Percentiles rank a stretch among this genome's conserved stretches.
These are phyloP conservation scores for Copromyces sp. DNA, from an alignment of 495 filamentous ascomycete species.

Conservation along the genomic window DNA sequence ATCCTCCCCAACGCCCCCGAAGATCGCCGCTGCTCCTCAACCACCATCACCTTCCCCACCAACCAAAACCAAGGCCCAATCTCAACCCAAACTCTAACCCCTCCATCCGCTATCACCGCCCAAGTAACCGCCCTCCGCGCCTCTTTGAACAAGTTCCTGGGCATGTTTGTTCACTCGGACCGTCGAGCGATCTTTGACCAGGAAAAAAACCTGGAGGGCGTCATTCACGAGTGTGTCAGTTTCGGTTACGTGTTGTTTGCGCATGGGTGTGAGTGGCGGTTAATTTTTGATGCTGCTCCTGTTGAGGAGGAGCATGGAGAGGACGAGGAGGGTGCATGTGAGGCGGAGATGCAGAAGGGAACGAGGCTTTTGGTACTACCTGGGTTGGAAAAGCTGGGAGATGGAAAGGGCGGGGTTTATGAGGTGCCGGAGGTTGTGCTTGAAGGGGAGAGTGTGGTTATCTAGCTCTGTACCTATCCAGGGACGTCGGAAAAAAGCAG, in stretches of 20 bases:
- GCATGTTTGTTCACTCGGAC: conserved; percentile 17
- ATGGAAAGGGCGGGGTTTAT: background rate
- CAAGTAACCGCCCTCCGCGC: conserved; percentile 18
- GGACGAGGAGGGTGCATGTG: background rate
- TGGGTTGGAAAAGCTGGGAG: background rate
- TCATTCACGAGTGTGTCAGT: conserved; percentile 22
- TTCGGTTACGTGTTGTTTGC: conserved; percentile 28
- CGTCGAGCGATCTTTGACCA: conserved; percentile 21
- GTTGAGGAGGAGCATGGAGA: background rate
- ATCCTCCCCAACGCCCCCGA: background rate
- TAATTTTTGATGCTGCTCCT: background rate
- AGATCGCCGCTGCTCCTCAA: background rate
- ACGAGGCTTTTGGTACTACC: background rate
- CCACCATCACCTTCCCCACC: background rate
- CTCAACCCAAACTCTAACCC: conserved; percentile 16
- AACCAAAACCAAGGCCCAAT: conserved; percentile 3
- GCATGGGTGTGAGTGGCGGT: conserved; percentile 21
- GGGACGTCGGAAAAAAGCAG: too few species aligned
- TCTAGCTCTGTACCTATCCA: background rate
- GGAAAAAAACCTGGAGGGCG: conserved; percentile 22
- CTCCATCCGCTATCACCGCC: conserved; percentile 16
- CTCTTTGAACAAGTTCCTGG: conserved; percentile 22
- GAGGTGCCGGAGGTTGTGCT: background rate
- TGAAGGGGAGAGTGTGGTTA: background rate
- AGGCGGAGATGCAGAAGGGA: background rate